Base-by-base conservation (phyloP, 2,329 filamentous ascomycete species). In the Aureobasidium uvarum region DNA sequence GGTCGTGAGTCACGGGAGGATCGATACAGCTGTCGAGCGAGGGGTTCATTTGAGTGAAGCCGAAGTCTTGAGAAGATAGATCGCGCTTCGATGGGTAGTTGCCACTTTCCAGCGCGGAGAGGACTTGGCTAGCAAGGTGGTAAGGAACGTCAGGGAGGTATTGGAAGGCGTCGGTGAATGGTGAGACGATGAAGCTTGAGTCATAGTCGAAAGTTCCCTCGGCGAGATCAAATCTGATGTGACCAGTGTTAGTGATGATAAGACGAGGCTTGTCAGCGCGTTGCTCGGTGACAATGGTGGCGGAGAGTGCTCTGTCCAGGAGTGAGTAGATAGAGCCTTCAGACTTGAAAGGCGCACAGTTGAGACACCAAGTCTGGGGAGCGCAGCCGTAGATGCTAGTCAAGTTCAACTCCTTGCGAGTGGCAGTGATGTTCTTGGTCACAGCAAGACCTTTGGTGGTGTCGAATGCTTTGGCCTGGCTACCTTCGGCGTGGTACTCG, bases 181-280 rank as follows among this genome's bases (percentile, higher is more conserved):
- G 84, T 0, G 81, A 83, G 0, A 85, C 81, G 68, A 86, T 58
- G 62, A 56, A 55, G n/a, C 48, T 45, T 3, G 50, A 46, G 5
- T 64, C 52, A 65, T 78, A 81, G 0, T 85, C 87, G 71, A 88
- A 89, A 0, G 85, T 84, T 0, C 86, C 86, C 73, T 88, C 80
- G 67, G 84, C 80, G 14, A 89, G 74, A 69, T 89, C 86, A 70
- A 87, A 88, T 2, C 86, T 83, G 28, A 88, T 79, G 38, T 79
- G 80, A 31, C 54, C 54, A 33, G 38, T 86, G 74, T 88, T 89
- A 67, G 81, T 80, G 67, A 87, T 79, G 66, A 88, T 81, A 51
- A 87, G 76, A 36, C 86, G 60, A 20, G 62, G 60, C 28, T 38
- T 65, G 20, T 45, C 38, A 14, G 60, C 62, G 31, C 65, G 38